These are phyloP conservation scores for Zygosaccharomyces lentus DNA, from an alignment of 805 yeast species.

Conservation along the genomic window DNA sequence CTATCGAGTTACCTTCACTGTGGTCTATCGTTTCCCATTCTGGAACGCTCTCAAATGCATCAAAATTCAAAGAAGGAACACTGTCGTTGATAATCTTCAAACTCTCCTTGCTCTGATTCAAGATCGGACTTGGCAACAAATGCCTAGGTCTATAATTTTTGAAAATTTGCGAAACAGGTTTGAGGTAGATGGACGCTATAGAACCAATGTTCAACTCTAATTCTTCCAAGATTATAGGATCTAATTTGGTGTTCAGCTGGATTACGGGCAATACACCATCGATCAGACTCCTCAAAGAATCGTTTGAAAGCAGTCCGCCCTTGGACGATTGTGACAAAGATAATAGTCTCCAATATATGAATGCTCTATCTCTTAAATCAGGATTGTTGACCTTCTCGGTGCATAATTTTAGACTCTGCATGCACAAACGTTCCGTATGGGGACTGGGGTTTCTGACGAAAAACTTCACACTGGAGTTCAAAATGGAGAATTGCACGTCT, in stretches of 20 bases:
- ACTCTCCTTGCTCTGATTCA: conserved; percentile 28
- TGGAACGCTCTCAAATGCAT: conserved; percentile 16
- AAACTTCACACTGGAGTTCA: conserved; percentile 71
- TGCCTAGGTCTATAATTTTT: conserved; percentile 51
- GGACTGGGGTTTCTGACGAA: conserved; percentile 53
- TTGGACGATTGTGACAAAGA: conserved; percentile 34
- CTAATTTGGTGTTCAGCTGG: conserved; percentile 64
- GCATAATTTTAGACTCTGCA: conserved; percentile 57
- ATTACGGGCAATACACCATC: conserved; percentile 60
- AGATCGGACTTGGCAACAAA: conserved; percentile 49
- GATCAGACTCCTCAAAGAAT: conserved; percentile 49
- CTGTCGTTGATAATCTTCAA: conserved; percentile 17
- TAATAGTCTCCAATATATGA: conserved; percentile 77
- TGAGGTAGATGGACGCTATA: conserved; percentile 75
- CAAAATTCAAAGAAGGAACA: conserved; percentile 14
- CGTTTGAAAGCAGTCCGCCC: conserved; percentile 36
- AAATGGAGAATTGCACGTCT: conserved; percentile 67
- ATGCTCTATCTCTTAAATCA: conserved; percentile 81
- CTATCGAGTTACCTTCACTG: conserved; percentile 4
- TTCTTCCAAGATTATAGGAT: conserved; percentile 69
- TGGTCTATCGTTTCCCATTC: conserved; percentile 8
- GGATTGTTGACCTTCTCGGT: conserved; percentile 78
- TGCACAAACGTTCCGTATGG: conserved; percentile 51
- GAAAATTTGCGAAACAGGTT: conserved; percentile 80
- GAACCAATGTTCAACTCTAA: conserved; percentile 78